Percentiles rank a stretch among this genome's conserved stretches.
Evolutionary conservation across 2,329 filamentous ascomycete species (phyloP).

Genomic region (Alternaria viburni): DNA sequence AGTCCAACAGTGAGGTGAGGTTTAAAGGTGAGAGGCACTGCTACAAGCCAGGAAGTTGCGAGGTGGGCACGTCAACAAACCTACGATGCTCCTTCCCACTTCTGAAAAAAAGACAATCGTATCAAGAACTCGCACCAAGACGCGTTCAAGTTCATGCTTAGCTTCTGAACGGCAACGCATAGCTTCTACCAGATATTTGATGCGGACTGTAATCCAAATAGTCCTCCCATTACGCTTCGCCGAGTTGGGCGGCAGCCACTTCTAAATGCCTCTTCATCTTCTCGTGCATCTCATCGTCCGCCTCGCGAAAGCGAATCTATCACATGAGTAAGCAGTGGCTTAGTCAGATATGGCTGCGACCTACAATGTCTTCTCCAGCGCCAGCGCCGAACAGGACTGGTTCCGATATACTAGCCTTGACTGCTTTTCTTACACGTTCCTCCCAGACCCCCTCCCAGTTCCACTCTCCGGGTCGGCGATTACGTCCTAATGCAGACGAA

Average conservation of each 20-base stretch:
- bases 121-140: neutral
- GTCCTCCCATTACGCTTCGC: slow-evolving; percentile 16
- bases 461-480: slow-evolving; percentile 79
- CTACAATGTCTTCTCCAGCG: slow-evolving; percentile 73
- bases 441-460: slow-evolving; percentile 99
- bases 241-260: slow-evolving; percentile 19
- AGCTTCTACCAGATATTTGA: neutral
- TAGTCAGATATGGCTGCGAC: neutral
- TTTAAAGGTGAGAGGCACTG: neutral
- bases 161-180: neutral
- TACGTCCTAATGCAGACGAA: slow-evolving; percentile 52
- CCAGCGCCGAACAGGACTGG: slow-evolving; percentile 75
- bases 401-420: slow-evolving; percentile 79
- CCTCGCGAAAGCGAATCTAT: slow-evolving; percentile 49
- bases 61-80: slow-evolving; percentile 4
- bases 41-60: slow-evolving; percentile 1
- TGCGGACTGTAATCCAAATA: neutral
- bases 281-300: slow-evolving; percentile 40
- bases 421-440: slow-evolving; percentile 79
- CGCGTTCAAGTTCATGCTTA: neutral
- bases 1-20: neutral
- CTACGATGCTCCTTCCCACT: neutral
- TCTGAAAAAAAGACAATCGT: neutral
- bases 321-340: slow-evolving; percentile 6
- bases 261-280: slow-evolving; percentile 42